Base-by-base conservation (phyloP, 2,329 filamentous ascomycete genomes). In the Pestalotiopsis sp. region DNA sequence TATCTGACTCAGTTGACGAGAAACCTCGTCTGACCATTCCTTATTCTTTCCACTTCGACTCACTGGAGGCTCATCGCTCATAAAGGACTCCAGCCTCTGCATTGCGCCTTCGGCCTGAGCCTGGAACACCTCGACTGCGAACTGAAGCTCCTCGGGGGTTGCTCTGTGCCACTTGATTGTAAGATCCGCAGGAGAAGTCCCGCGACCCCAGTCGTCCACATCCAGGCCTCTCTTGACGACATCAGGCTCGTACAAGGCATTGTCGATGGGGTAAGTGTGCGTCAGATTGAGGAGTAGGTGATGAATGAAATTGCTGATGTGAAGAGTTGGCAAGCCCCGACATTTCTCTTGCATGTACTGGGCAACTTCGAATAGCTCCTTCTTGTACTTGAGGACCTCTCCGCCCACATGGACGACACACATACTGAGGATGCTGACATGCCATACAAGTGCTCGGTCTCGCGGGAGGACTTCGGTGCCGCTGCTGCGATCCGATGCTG, bases 1-100 rank as follows among this genome's bases (percentile, higher is more conserved):
- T 14, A 99, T 85, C 65, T 98, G 91, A 13, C 95, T 93, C 68
- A 99, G 86, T 73, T 97, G 94, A 67, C 96, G 87, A 2, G 94
- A 95, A 36, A 98, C 92, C 78, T 99, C 97, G 78, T 99, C 96
- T 0, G 95, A 98, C 96, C 96, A 99, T 75, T 98, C 95, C 80
- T 98, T 99, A 74, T 97, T 97, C 78, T 95, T 97, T 49, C 96
- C 96, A 73, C 95, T 95, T 68, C 95, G 89, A 79, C 94, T 97
- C 66, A 98, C 91, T 2, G 90, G 91, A 1, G 94, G 92, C 45
- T 92, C 88, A 60, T 93, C 91, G 70, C 93, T 91, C 76, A 94
- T 97, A n/a, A 99, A 86, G 7, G 91, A 88, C 71, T 89, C 88
- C 13, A 99, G 83, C 70, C 93, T 90, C 68, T 90, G 84, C 70